phyloP scores from a whole-genome alignment of 2,329 filamentous ascomycete species.

The Thermothelomyces thermophilus region DNA sequence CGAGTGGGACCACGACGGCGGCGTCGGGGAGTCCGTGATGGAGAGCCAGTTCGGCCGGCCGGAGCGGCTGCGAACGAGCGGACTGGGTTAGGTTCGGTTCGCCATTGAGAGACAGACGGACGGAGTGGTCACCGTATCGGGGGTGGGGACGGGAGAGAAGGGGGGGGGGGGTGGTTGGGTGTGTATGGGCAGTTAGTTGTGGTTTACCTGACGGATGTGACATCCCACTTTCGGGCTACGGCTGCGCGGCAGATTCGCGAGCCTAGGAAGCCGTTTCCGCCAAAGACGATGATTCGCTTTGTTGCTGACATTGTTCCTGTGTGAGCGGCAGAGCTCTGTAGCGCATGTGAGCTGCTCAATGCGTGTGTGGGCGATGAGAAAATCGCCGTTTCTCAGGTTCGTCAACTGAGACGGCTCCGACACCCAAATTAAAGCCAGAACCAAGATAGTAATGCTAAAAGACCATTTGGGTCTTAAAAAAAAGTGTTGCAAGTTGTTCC shows the following conservation, averaged over 20 bases:
- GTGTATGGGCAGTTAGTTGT: conserved; percentile 1
- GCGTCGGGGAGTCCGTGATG: conserved; percentile 61
- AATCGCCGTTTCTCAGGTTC: background rate
- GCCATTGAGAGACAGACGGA: no score
- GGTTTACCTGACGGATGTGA: conserved; percentile 88
- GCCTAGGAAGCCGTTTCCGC: conserved; percentile 88
- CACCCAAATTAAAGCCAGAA: no score
- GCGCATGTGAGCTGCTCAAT: background rate
- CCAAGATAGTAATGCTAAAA: no score
- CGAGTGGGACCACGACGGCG: conserved; percentile 73
- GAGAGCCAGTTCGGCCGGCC: conserved; percentile 81
- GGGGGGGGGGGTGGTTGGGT: no score
- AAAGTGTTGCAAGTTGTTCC: no score
- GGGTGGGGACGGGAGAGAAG: no score
- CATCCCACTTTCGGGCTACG: conserved; percentile 78
- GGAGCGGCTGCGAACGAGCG: conserved; percentile 60
- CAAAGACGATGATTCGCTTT: conserved; percentile 83
- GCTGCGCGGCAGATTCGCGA: conserved; percentile 86
- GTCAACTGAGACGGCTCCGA: background rate
- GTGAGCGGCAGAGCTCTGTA: background rate
- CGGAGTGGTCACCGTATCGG: no score
- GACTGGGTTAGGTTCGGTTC: no score
- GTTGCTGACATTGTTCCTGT: conserved; percentile 47
- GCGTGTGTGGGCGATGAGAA: background rate
- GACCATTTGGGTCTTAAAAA: no score